Evolutionary conservation across 148 eudicot species (phyloP).

Genomic region (Polygonum aviculare): DNA sequence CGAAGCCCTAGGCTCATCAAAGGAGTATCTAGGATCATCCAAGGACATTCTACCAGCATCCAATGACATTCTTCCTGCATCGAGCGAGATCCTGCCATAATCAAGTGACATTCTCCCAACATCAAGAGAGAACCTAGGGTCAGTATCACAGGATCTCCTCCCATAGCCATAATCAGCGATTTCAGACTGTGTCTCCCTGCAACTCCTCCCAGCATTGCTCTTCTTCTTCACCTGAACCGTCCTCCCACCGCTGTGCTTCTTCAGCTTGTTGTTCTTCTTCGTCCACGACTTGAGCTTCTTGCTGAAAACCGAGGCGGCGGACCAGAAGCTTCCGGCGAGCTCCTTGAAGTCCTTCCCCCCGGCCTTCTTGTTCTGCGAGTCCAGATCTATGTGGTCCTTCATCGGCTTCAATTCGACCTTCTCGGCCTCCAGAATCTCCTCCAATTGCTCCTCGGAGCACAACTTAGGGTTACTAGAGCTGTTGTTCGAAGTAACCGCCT

Average conservation of each 20-base stretch:
- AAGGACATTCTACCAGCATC: slow-evolving; percentile 50
- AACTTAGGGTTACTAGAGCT: slow-evolving; percentile 6
- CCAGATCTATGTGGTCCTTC: slow-evolving; percentile 76
- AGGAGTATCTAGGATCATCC: slow-evolving; percentile 70
- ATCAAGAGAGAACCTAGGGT: slow-evolving; percentile 81
- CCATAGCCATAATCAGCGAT: slow-evolving; percentile 90
- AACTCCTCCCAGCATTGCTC: slow-evolving; percentile 36
- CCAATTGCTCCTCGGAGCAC: slow-evolving; percentile 11
- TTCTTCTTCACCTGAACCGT: slow-evolving; percentile 30
- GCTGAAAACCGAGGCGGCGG: slow-evolving; percentile 81
- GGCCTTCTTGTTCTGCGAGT: slow-evolving; percentile 51
- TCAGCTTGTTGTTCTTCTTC: slow-evolving; percentile 35
- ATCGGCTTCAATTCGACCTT: slow-evolving; percentile 43
- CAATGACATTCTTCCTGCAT: slow-evolving; percentile 17
- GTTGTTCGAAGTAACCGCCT: neutral
- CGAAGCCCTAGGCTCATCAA: slow-evolving; percentile 92
- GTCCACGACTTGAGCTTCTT: slow-evolving; percentile 63
- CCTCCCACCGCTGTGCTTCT: slow-evolving; percentile 21
- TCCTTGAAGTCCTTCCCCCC: slow-evolving; percentile 40
- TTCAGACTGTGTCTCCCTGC: slow-evolving; percentile 83
- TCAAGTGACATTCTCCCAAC: slow-evolving; percentile 20
- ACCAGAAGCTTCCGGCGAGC: slow-evolving; percentile 61
- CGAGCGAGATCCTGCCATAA: slow-evolving; percentile 11
- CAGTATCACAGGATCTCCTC: slow-evolving; percentile 83
- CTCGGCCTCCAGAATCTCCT: slow-evolving; percentile 13